phyloP scores from a whole-genome alignment of 176 grass and related monocot genomes.

The Rhynchospora pubera region DNA sequence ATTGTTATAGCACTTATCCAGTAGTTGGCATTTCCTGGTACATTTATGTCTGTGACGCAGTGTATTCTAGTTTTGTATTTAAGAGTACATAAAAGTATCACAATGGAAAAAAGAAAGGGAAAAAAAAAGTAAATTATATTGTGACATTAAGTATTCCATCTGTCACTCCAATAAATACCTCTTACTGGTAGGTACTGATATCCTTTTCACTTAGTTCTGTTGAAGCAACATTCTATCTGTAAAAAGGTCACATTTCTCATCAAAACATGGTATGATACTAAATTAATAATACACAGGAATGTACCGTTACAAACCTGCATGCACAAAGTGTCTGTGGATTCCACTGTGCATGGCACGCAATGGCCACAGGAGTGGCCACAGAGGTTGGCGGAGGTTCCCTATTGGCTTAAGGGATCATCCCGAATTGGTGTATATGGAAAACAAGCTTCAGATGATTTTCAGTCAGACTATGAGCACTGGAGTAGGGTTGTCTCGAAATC shows the following conservation, averaged over 20 bases:
- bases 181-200: background rate
- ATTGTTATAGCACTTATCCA: background rate
- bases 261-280: background rate
- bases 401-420: constrained; percentile 62
- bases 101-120: background rate
- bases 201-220: background rate
- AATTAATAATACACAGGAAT: constrained; percentile 42
- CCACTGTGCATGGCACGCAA: constrained; percentile 32
- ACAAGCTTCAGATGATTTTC: constrained; percentile 57
- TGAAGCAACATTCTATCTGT: background rate
- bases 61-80: background rate
- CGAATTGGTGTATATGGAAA: constrained; percentile 71
- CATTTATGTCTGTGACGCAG: background rate
- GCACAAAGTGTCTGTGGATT: constrained; percentile 54
- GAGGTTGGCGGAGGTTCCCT: constrained; percentile 56
- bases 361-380: constrained; percentile 76
- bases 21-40: background rate
- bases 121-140: background rate
- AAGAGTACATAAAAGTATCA: background rate
- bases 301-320: constrained; percentile 59
- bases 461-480: constrained; percentile 73
- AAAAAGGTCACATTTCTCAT: background rate
- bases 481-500: constrained; percentile 49
- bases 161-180: background rate
- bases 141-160: background rate